A percentile compares a stretch with the other conserved stretches of the same genome.
Conservation (phyloP, 192 early-diverging fungal genomes). For the Umbelopsis isabellina region DNA sequence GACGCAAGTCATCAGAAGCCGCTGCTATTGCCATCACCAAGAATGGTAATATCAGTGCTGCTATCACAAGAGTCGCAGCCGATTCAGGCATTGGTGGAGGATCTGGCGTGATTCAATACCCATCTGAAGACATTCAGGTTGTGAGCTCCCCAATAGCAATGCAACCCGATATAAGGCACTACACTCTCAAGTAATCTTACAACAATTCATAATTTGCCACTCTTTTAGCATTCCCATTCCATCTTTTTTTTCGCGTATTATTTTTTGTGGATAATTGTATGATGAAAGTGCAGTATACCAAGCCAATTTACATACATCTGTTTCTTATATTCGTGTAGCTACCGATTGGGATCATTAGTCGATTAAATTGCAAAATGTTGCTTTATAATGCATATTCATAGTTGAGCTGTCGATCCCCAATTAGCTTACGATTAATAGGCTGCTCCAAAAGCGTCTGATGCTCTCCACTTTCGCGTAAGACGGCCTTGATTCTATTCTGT, state of each 20-base stretch:
- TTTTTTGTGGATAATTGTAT: no score
- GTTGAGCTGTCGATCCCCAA: slow-evolving; percentile 1
- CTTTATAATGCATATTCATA: slow-evolving; percentile 24
- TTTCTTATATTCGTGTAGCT: no score
- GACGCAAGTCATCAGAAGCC: slow-evolving; percentile 27
- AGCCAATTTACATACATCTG: background rate
- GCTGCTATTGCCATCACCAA: slow-evolving; percentile 33
- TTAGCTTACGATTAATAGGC: background rate
- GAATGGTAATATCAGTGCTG: slow-evolving; percentile 31
- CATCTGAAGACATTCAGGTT: background rate
- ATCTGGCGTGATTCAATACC: background rate
- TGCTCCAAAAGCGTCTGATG: background rate
- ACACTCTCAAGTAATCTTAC: slow-evolving; percentile 2
- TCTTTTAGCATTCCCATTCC: no score
- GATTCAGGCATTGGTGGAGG: slow-evolving; percentile 4
- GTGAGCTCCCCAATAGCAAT: background rate
- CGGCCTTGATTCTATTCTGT: slow-evolving; percentile 18
- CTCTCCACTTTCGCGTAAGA: background rate
- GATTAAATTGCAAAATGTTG: no score
- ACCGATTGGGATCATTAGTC: no score
- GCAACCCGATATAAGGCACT: slow-evolving; percentile 1
- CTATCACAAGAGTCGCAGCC: slow-evolving; percentile 34
- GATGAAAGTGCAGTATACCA: no score
- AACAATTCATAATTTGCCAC: background rate
- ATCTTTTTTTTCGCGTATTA: no score